A percentile compares a stretch with the other conserved stretches of the same genome.
These are phyloP conservation scores for Nidularia pulvinata DNA, from an alignment of 768 basidiomycete genomes.

Conservation along the genomic window DNA sequence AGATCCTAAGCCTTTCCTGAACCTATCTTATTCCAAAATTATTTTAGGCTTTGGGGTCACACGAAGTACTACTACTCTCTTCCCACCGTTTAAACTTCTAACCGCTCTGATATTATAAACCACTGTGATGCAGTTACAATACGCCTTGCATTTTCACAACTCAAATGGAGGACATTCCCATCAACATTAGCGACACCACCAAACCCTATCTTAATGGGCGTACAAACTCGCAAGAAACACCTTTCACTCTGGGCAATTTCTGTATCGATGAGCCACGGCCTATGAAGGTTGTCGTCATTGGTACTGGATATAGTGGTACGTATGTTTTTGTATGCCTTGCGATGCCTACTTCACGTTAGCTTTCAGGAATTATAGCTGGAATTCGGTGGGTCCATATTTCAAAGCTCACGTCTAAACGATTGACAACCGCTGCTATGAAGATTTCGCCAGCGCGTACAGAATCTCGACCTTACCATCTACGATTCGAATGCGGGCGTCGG, in stretches of 20 bases:
- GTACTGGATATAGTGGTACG: slow-evolving; percentile 58
- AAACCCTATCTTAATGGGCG: no score
- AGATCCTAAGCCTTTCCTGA: no score
- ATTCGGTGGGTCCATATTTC: slow-evolving; percentile 36
- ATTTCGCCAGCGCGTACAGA: slow-evolving; percentile 50
- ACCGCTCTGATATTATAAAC: no score
- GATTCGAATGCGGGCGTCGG: slow-evolving; percentile 61
- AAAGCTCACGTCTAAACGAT: neutral
- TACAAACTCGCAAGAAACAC: no score
- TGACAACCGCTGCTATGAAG: slow-evolving; percentile 17
- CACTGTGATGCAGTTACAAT: no score
- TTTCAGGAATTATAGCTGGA: slow-evolving; percentile 46
- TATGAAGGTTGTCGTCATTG: slow-evolving; percentile 54
- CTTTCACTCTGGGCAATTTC: slow-evolving; percentile 34
- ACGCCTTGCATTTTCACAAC: no score
- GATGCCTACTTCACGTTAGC: neutral
- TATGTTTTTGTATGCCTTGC: neutral
- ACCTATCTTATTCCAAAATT: no score
- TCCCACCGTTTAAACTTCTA: no score
- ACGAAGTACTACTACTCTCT: no score
- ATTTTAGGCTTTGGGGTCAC: no score
- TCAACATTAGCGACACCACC: no score
- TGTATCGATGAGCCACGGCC: slow-evolving; percentile 52
- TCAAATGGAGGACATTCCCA: no score
- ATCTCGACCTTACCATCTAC: slow-evolving; percentile 55